These are phyloP conservation scores for Trichoderma orchidacearum DNA, from an alignment of 495 filamentous ascomycete species.

Conservation along the genomic window DNA sequence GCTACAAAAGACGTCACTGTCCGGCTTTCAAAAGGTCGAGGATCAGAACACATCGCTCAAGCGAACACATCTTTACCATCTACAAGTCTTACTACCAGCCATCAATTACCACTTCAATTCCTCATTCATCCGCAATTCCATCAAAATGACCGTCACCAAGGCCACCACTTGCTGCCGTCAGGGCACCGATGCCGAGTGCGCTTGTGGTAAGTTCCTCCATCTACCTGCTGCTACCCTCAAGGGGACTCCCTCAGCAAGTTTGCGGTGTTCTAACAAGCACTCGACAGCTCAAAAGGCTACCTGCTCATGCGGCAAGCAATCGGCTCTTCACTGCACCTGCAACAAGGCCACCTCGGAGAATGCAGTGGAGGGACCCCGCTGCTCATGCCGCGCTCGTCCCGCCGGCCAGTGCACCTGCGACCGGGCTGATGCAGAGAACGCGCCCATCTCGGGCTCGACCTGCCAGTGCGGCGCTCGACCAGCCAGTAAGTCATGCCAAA, in stretches of 20 bases:
- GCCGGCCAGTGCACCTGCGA: slow-evolving; percentile 76
- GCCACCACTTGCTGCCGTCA: slow-evolving; percentile 37
- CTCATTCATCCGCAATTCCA: slow-evolving; percentile 3
- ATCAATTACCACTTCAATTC: background rate
- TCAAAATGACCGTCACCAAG: slow-evolving; percentile 12
- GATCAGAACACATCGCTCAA: background rate
- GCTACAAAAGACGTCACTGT: background rate
- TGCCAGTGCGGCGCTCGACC: slow-evolving; percentile 72
- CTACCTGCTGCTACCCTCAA: background rate
- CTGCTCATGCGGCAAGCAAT: slow-evolving; percentile 83
- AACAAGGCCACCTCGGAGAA: slow-evolving; percentile 69
- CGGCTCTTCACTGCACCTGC: slow-evolving; percentile 76
- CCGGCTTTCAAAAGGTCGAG: background rate
- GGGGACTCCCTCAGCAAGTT: too few species aligned
- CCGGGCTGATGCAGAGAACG: slow-evolving; percentile 60
- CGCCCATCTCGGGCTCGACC: slow-evolving; percentile 28
- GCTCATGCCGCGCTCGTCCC: slow-evolving; percentile 67
- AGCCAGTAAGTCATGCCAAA: slow-evolving; percentile 32
- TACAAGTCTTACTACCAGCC: background rate
- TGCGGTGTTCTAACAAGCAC: background rate
- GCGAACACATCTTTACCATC: background rate
- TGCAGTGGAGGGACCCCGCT: slow-evolving; percentile 52
- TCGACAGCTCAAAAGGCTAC: slow-evolving; percentile 37
- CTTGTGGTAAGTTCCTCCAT: slow-evolving; percentile 29
- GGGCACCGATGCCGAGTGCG: slow-evolving; percentile 25